These are phyloP conservation scores for Podaxis pistillaris DNA, from an alignment of 768 basidiomycete genomes.

Conservation along the genomic window DNA sequence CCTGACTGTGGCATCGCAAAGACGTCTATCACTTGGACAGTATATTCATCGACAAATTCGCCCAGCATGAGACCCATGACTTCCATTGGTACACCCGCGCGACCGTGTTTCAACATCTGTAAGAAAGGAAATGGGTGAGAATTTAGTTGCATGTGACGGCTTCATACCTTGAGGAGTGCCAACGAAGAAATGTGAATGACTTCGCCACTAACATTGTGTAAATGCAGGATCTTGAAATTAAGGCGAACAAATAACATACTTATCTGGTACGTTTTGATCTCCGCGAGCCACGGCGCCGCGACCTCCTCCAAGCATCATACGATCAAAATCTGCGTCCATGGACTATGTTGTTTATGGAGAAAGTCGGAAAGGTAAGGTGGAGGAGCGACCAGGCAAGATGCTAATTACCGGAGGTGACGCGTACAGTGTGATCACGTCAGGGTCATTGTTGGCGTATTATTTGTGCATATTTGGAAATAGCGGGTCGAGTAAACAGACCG, in stretches of 20 bases:
- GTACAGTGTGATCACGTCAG: conserved; percentile 27
- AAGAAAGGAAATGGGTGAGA: conserved; percentile 16
- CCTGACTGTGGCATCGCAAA: conserved; percentile 99
- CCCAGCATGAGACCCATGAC: conserved; percentile 99
- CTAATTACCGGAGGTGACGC: conserved; percentile 38
- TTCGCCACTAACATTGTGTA: conserved; percentile 59
- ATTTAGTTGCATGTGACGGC: background rate
- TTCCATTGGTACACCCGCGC: conserved; percentile 99
- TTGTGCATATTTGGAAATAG: conserved; percentile 27
- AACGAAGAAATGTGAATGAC: conserved; percentile 97
- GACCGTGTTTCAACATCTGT: conserved; percentile 98
- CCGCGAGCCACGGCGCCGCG: conserved; percentile 39
- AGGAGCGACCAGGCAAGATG: conserved; percentile 13
- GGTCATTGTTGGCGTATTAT: conserved; percentile 22
- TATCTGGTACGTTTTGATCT: conserved; percentile 69
- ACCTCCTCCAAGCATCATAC: conserved; percentile 42
- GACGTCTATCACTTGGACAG: conserved; percentile 91
- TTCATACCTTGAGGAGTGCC: conserved; percentile 85
- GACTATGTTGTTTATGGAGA: conserved; percentile 12
- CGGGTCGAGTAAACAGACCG: background rate
- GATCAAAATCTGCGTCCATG: conserved; percentile 52
- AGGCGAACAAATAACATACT: conserved; percentile 41
- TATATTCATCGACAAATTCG: conserved; percentile 98
- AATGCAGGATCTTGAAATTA: background rate
- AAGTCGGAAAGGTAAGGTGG: conserved; percentile 16